Conservation (phyloP, 495 filamentous ascomycete species). For the Aspergillus bridgeri region DNA sequence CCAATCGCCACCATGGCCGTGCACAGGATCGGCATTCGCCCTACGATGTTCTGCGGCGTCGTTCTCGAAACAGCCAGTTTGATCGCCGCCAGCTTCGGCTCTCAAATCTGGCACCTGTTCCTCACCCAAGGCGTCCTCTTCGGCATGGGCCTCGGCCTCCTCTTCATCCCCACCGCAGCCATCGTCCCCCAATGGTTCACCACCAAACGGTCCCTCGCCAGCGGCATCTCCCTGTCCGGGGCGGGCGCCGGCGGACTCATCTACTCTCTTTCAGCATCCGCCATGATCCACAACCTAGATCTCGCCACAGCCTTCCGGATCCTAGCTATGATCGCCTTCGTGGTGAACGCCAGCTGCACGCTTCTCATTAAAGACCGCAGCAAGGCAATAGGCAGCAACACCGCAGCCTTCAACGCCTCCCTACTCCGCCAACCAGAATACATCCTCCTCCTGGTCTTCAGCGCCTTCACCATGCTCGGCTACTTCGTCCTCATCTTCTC, state of each 20-base stretch:
- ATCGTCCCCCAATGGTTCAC: slow-evolving; percentile 73
- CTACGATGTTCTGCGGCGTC: slow-evolving; percentile 51
- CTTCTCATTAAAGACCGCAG: slow-evolving; percentile 57
- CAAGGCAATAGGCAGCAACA: slow-evolving; percentile 40
- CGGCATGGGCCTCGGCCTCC: slow-evolving; percentile 68
- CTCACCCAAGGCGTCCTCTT: slow-evolving; percentile 69
- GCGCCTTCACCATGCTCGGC: slow-evolving; percentile 62
- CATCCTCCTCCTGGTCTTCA: slow-evolving; percentile 58
- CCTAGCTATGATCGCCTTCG: slow-evolving; percentile 58
- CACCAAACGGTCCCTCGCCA: slow-evolving; percentile 50
- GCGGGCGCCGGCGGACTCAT: slow-evolving; percentile 66
- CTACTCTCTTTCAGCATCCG: slow-evolving; percentile 34
- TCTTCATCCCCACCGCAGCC: slow-evolving; percentile 56
- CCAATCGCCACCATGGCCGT: slow-evolving; percentile 55
- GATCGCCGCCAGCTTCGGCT: slow-evolving; percentile 58
- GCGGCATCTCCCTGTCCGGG: slow-evolving; percentile 63
- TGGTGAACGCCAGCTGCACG: slow-evolving; percentile 55
- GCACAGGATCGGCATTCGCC: slow-evolving; percentile 46
- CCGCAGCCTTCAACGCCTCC: slow-evolving; percentile 49
- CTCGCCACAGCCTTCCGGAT: slow-evolving; percentile 67
- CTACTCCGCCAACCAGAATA: slow-evolving; percentile 55
- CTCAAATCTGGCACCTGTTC: slow-evolving; percentile 63
- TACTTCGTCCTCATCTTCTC: slow-evolving; percentile 72
- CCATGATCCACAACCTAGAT: slow-evolving; percentile 52
- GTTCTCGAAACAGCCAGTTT: slow-evolving; percentile 51